These are phyloP conservation scores for Yamadazyma trypodendri DNA, from an alignment of 1,139 yeast genomes.

Conservation along the genomic window DNA sequence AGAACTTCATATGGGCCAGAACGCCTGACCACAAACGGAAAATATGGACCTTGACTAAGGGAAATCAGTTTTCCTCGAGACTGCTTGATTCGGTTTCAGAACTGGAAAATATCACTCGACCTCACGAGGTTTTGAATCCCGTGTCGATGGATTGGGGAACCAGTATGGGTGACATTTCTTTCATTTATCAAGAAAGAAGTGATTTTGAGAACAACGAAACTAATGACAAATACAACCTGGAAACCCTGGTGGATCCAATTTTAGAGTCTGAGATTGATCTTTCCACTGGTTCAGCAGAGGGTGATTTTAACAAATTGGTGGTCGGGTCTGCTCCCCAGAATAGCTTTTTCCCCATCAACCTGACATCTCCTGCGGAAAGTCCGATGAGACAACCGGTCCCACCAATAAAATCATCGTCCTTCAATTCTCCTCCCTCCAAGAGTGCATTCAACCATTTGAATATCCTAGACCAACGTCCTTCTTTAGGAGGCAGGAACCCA, in stretches of 20 bases:
- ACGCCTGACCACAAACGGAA: conserved; percentile 24
- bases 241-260: conserved; percentile 1
- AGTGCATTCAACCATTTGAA: neutral
- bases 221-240: conserved; percentile 1
- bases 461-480: conserved; percentile 21
- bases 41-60: conserved; percentile 46
- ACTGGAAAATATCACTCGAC: conserved; percentile 39
- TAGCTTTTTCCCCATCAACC: neutral
- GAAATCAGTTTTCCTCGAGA: conserved; percentile 51
- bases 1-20: conserved; percentile 45
- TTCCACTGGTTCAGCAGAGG: conserved; percentile 9
- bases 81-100: conserved; percentile 39
- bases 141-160: conserved; percentile 58
- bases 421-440: neutral
- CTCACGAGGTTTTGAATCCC: conserved; percentile 53
- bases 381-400: neutral
- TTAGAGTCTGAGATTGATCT: conserved; percentile 5
- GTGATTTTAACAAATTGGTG: conserved; percentile 14
- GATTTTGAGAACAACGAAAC: conserved; percentile 34
- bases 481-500: conserved; percentile 26
- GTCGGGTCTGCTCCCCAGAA: conserved; percentile 21
- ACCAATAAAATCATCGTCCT: neutral
- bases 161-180: conserved; percentile 45
- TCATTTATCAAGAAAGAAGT: conserved; percentile 50
- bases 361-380: neutral